phyloP scores from a whole-genome alignment of 2,329 filamentous ascomycete species.

The Paraconiothyrium sp. region DNA sequence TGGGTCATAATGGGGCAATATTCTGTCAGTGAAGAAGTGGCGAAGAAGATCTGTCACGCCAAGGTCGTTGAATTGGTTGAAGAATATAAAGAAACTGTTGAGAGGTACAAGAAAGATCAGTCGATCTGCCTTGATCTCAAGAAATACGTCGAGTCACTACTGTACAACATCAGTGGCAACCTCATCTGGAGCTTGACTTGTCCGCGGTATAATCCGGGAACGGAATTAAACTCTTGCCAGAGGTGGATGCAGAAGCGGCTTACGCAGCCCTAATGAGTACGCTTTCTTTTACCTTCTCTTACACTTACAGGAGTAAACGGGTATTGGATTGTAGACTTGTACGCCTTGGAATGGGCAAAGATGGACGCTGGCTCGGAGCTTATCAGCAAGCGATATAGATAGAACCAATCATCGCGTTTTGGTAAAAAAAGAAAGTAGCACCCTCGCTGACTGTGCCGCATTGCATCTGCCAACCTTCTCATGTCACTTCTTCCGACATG shows the following conservation, averaged over 20 bases:
- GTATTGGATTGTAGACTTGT: no score
- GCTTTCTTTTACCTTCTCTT: no score
- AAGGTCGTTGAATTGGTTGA: neutral
- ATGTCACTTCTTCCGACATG: neutral
- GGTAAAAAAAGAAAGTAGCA: neutral
- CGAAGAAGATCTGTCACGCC: neutral
- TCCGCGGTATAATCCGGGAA: neutral
- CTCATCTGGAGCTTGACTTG: neutral
- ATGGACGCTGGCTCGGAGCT: no score
- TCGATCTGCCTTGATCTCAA: neutral
- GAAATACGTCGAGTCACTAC: neutral
- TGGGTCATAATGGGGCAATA: constrained; percentile 47
- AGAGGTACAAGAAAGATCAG: neutral
- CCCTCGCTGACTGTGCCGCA: constrained; percentile 7
- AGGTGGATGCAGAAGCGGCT: no score
- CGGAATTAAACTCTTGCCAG: no score
- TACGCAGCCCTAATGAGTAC: no score
- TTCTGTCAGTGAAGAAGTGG: constrained; percentile 30
- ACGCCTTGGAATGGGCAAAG: no score
- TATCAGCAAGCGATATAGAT: no score
- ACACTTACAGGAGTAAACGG: no score
- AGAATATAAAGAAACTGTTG: neutral
- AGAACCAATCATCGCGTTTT: neutral
- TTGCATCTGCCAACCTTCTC: neutral
- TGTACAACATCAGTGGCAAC: neutral